These are phyloP conservation scores for Penicillium waksmanii DNA, from an alignment of 495 filamentous ascomycete species.

Conservation along the genomic window DNA sequence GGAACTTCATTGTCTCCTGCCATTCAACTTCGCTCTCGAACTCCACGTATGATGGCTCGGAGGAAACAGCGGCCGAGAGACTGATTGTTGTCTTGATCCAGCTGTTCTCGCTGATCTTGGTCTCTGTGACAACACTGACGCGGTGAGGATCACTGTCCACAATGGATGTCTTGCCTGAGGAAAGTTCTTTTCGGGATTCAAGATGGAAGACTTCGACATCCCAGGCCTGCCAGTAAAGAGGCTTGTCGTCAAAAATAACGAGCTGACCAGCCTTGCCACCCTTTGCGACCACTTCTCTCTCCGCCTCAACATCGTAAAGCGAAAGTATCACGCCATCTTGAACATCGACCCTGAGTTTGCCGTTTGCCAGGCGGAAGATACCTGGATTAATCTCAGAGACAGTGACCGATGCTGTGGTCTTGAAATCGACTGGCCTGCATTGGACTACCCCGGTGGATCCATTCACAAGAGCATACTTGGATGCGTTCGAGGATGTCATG, in stretches of 20 bases:
- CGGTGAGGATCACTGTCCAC: conserved; percentile 72
- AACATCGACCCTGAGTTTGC: conserved; percentile 70
- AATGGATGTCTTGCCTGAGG: conserved; percentile 66
- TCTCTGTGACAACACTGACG: conserved; percentile 78
- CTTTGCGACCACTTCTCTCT: conserved; percentile 77
- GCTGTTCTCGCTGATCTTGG: conserved; percentile 82
- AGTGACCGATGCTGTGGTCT: conserved; percentile 54
- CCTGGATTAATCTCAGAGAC: conserved; percentile 67
- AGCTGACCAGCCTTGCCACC: conserved; percentile 86
- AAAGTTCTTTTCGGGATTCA: conserved; percentile 78
- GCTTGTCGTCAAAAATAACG: conserved; percentile 97
- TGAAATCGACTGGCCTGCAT: conserved; percentile 51
- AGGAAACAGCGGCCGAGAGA: conserved; percentile 66
- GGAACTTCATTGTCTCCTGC: conserved; percentile 94
- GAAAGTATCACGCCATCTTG: conserved; percentile 79
- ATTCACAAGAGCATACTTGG: conserved; percentile 52
- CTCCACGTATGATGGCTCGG: conserved; percentile 73
- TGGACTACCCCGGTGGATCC: conserved; percentile 51
- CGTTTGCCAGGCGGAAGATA: conserved; percentile 78
- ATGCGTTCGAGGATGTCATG: conserved; percentile 27
- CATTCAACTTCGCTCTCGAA: conserved; percentile 85
- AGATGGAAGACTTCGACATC: conserved; percentile 97
- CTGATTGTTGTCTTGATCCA: conserved; percentile 87
- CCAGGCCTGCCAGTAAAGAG: conserved; percentile 98
- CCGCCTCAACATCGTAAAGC: conserved; percentile 68